Percentiles rank a stretch among this genome's conserved stretches.
phyloP scores from a whole-genome alignment of 345 rosid genomes.

The Microthlaspi erraticum region DNA sequence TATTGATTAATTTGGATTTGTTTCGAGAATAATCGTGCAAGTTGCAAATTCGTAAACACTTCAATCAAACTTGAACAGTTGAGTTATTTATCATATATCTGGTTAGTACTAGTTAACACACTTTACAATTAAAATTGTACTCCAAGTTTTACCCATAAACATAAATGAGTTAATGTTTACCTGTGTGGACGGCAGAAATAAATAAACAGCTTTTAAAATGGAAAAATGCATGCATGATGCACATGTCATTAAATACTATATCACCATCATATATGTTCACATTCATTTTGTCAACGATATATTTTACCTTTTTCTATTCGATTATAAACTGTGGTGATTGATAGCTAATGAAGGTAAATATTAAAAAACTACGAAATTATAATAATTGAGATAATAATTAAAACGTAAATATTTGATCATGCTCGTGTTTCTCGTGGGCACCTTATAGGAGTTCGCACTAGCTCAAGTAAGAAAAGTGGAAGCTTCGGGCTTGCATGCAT shows the following conservation, averaged over 20 bases:
- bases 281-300: conserved; percentile 40
- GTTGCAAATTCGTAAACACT: conserved; percentile 18
- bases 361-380: conserved; percentile 2
- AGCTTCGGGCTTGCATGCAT: conserved; percentile 11
- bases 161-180: conserved; percentile 28
- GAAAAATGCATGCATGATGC: conserved; percentile 34
- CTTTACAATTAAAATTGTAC: conserved; percentile 11
- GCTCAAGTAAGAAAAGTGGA: conserved; percentile 10
- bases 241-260: conserved; percentile 35
- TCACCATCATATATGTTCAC: conserved; percentile 37
- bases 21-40: conserved; percentile 32
- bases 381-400: conserved; percentile 1
- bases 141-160: conserved; percentile 11
- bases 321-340: conserved; percentile 31
- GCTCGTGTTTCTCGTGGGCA: conserved; percentile 36
- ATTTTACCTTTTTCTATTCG: conserved; percentile 11
- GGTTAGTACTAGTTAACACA: no score
- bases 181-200: conserved; percentile 32
- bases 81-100: no score
- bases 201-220: conserved; percentile 1
- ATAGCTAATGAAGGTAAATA: conserved; percentile 23
- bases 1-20: conserved; percentile 2
- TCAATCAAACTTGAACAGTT: background rate
- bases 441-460: background rate
- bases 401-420: background rate